Base-by-base conservation (phyloP, 805 yeast species). In the Blastobotrys mokoenaii region DNA sequence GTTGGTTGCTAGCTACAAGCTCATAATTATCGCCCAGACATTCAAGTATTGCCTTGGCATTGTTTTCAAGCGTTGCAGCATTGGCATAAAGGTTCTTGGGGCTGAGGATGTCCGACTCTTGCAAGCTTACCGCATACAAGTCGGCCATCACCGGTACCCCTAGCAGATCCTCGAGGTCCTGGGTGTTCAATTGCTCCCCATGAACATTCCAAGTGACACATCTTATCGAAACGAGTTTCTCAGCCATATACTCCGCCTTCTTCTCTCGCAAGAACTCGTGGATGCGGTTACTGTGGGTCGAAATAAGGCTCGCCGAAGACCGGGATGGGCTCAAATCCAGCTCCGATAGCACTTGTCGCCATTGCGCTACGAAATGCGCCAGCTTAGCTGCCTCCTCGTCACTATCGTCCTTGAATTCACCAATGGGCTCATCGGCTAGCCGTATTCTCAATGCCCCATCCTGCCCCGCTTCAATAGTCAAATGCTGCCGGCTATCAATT, bases 31-130 rank as follows among this genome's bases (percentile, higher is more conserved):
- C 41, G 5, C 53, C 59, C 6, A 64, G 49, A 7, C 54, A 50
- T 16, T 52, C 51, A 25, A 52, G 52, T 16, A 63, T 46, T 15
- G 47, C 47, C 18, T 48, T 50, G 9, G 52, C 47, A 33, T 61
- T 55, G 3, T 51, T 38, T 11, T 51, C 51, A 38, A 61, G 50
- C 0, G 68, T 67, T 12, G 46, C 52, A 25, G 54, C 49, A 49
- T 61, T 65, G 9, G 69, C 60, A 35, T 57, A 59, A 29, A 62
- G 46, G 36, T 60, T 65, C 43, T 60, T 57, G 25, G 43, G 43
- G n/a, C 65, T 67, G 40, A 75, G 58, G 2, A 77, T 71, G 2
- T 76, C 65, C 0, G 77, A 68, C 51, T 76, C 81, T 53, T 76
- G 81, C 38, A 76, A 61, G 5, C 70, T 69, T 3, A 76, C 49